A percentile compares a stretch with the other conserved stretches of the same genome.
phyloP scores from a whole-genome alignment of 2,329 filamentous ascomycete species.

The Sarocladiaceae sp. region DNA sequence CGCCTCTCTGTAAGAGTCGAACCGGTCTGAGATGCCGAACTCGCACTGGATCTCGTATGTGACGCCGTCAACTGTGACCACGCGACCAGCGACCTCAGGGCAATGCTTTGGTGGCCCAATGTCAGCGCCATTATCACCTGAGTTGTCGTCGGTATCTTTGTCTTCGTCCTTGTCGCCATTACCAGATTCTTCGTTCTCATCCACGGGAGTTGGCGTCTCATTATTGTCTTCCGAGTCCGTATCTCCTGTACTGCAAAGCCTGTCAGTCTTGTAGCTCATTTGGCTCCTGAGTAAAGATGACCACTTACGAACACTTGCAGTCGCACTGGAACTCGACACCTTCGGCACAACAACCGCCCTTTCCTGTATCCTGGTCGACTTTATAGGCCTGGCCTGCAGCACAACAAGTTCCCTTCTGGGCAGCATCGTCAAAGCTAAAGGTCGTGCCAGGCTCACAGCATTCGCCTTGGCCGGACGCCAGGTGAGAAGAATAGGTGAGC shows the following conservation, averaged over 20 bases:
- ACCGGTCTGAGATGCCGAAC: not conserved
- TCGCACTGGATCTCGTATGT: constrained; percentile 3
- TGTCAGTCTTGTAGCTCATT: too few relatives aligned
- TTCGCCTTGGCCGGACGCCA: not conserved
- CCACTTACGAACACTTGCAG: constrained; percentile 6
- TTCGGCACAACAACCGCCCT: not conserved
- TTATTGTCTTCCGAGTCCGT: not conserved
- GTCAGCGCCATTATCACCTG: too few relatives aligned
- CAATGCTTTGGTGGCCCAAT: constrained; percentile 5
- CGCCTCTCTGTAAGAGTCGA: constrained; percentile 1
- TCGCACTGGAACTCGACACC: not conserved
- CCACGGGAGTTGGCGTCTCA: not conserved
- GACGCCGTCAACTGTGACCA: not conserved
- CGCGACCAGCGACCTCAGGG: not conserved
- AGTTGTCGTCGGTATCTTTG: not conserved
- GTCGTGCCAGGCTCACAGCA: constrained; percentile 6
- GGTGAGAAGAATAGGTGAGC: constrained; percentile 1
- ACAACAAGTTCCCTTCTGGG: not conserved
- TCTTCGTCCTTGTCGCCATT: not conserved
- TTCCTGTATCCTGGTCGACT: not conserved
- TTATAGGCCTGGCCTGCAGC: not conserved
- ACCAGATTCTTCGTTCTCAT: not conserved
- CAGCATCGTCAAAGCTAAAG: not conserved
- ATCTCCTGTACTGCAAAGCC: too few relatives aligned
- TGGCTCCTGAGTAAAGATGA: too few relatives aligned